Conservation (phyloP, 2,329 filamentous ascomycete species). For the Botrytis medusae region DNA sequence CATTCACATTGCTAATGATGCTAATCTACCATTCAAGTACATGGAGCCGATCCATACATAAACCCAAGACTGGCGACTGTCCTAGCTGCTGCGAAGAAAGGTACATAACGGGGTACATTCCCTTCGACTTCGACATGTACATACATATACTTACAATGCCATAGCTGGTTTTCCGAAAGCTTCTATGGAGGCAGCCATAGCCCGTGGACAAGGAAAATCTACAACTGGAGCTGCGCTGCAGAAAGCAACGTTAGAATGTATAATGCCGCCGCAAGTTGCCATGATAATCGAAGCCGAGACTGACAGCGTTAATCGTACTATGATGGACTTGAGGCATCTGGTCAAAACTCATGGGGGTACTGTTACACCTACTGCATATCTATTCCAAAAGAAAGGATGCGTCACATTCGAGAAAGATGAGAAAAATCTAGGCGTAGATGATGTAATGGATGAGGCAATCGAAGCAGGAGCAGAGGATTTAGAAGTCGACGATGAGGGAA, state of each 20-base stretch:
- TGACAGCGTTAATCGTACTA: constrained; percentile 71
- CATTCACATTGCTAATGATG: constrained; percentile 14
- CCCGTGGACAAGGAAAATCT: constrained; percentile 83
- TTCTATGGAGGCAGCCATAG: constrained; percentile 80
- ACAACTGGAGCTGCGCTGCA: constrained; percentile 75
- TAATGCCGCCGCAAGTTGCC: constrained; percentile 70
- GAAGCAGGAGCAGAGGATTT: constrained; percentile 81
- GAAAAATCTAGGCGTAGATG: constrained; percentile 53
- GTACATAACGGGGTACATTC: constrained; percentile 43
- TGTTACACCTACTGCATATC: constrained; percentile 72
- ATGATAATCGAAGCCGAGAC: constrained; percentile 84
- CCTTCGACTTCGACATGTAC: constrained; percentile 23
- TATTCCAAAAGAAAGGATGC: constrained; percentile 80
- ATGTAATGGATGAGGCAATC: constrained; percentile 76
- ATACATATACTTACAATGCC: constrained; percentile 28
- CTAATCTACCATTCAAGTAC: constrained; percentile 51
- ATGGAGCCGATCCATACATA: constrained; percentile 68
- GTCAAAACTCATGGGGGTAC: constrained; percentile 72
- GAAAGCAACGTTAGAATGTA: constrained; percentile 72
- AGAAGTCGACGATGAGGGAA: constrained; percentile 64
- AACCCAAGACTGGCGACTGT: constrained; percentile 76
- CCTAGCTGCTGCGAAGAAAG: constrained; percentile 77
- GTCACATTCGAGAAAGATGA: constrained; percentile 66
- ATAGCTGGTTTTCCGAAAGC: constrained; percentile 76
- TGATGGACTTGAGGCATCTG: constrained; percentile 69